These are phyloP conservation scores for Hansenula sp. DNA, from an alignment of 1,139 yeast species.

Conservation along the genomic window DNA sequence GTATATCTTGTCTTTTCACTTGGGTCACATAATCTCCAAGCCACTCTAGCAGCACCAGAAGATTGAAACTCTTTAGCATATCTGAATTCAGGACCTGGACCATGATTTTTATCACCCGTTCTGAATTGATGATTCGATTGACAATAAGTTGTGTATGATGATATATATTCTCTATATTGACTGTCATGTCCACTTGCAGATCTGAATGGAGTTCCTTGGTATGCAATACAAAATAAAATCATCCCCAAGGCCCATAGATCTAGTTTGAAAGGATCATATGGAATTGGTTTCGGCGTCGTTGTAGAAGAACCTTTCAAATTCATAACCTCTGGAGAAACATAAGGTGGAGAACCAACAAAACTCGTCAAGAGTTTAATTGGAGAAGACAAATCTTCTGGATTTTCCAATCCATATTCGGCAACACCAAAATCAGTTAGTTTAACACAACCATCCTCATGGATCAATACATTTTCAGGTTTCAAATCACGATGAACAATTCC, in stretches of 20 bases:
- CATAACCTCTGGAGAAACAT: conserved; percentile 76
- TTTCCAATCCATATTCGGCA: conserved; percentile 57
- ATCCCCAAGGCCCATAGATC: conserved; percentile 76
- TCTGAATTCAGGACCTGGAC: conserved; percentile 67
- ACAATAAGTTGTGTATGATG: conserved; percentile 47
- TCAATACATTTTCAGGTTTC: conserved; percentile 86
- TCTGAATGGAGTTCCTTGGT: conserved; percentile 59
- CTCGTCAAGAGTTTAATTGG: conserved; percentile 42
- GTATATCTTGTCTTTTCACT: conserved; percentile 49
- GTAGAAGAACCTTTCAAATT: conserved; percentile 32
- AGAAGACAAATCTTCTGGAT: conserved; percentile 48
- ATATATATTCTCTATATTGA: conserved; percentile 54
- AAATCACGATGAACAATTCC: conserved; percentile 89
- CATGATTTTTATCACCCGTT: conserved; percentile 41
- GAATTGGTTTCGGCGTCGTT: background rate
- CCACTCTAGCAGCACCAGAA: conserved; percentile 60
- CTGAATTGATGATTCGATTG: conserved; percentile 52
- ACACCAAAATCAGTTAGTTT: conserved; percentile 74
- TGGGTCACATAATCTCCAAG: conserved; percentile 76
- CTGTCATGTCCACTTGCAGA: conserved; percentile 47
- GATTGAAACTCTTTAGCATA: conserved; percentile 59
- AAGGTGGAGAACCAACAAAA: conserved; percentile 77
- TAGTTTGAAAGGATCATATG: conserved; percentile 63
- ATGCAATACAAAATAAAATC: conserved; percentile 54
- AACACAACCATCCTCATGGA: conserved; percentile 52